Percentiles rank a stretch among this genome's conserved stretches.
These are phyloP conservation scores for Kazachstania taianensis DNA, from an alignment of 805 yeast genomes.

Conservation along the genomic window DNA sequence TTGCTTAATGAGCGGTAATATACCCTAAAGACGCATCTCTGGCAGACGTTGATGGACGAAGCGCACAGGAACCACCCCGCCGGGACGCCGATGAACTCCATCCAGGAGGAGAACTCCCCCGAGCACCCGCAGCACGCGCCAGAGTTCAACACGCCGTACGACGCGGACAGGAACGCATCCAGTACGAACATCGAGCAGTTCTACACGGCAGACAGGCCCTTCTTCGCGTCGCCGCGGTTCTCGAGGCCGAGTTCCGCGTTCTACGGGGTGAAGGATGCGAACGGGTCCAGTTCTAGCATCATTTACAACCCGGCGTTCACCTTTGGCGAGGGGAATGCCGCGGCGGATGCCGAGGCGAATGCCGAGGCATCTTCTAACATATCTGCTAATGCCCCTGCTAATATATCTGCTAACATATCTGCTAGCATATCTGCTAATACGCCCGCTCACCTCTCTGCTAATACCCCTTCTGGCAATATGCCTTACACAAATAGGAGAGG, in stretches of 20 bases:
- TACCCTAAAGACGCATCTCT: too few relatives aligned
- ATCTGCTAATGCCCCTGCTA: background rate
- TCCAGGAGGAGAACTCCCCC: conserved; percentile 22
- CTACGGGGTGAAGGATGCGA: conserved; percentile 22
- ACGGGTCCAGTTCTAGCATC: conserved; percentile 28
- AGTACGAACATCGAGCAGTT: conserved; percentile 2
- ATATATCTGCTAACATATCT: background rate
- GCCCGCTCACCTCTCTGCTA: background rate
- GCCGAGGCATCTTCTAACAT: background rate
- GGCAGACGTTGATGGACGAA: too few relatives aligned
- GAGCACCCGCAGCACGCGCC: too few relatives aligned
- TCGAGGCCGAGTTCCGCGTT: conserved; percentile 16
- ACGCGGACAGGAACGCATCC: conserved; percentile 1
- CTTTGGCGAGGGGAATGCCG: conserved; percentile 19
- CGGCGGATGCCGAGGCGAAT: background rate
- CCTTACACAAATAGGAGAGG: conserved; percentile 13
- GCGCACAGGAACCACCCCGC: too few relatives aligned
- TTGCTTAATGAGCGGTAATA: too few relatives aligned
- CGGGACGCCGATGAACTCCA: conserved; percentile 23
- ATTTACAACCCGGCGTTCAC: conserved; percentile 25
- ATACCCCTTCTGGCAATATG: background rate
- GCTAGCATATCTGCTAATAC: background rate
- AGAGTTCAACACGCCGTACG: conserved; percentile 12
- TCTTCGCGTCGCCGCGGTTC: conserved; percentile 15
- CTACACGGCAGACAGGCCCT: conserved; percentile 5